A percentile compares a stretch with the other conserved stretches of the same genome.
phyloP scores from a whole-genome alignment of 1,284 basidiomycete genomes.

The Tylopilus sp. region DNA sequence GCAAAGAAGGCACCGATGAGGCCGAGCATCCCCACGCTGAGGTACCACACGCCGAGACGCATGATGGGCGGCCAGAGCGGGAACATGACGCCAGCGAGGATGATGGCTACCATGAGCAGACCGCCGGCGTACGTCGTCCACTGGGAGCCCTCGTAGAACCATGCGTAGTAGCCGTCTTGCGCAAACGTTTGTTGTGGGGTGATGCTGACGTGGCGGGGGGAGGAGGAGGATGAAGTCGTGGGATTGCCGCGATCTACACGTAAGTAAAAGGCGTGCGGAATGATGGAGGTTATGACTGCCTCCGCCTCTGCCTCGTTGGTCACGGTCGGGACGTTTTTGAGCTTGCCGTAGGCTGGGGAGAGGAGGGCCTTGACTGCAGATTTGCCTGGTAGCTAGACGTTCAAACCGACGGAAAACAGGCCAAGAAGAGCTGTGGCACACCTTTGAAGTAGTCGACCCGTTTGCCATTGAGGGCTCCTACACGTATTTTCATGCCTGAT shows the following conservation, averaged over 20 bases:
- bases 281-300: slow-evolving; percentile 64
- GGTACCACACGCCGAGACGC: slow-evolving; percentile 95
- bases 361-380: slow-evolving; percentile 88
- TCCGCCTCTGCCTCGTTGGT: slow-evolving; percentile 77
- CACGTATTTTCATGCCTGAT: slow-evolving; percentile 85
- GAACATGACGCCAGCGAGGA: slow-evolving; percentile 99
- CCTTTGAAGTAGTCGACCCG: slow-evolving; percentile 98
- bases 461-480: slow-evolving; percentile 91
- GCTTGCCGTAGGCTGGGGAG: slow-evolving; percentile 87
- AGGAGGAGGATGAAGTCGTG: slow-evolving; percentile 62
- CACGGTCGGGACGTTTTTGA: slow-evolving; percentile 79
- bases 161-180: slow-evolving; percentile 84
- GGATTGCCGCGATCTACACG: slow-evolving; percentile 79
- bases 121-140: slow-evolving; percentile 93
- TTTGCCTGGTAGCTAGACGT: slow-evolving; percentile 58
- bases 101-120: slow-evolving; percentile 86
- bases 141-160: slow-evolving; percentile 96
- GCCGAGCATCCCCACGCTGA: slow-evolving; percentile 85
- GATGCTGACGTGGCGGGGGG: slow-evolving; percentile 79
- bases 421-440: slow-evolving; percentile 5
- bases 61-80: slow-evolving; percentile 94
- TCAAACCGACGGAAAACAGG: neutral
- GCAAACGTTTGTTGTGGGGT: slow-evolving; percentile 80
- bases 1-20: slow-evolving; percentile 90
- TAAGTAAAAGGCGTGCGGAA: slow-evolving; percentile 87